Evolutionary conservation across 352 stramenopile species (phyloP).

Genomic region (Phytophthora colocasiae): DNA sequence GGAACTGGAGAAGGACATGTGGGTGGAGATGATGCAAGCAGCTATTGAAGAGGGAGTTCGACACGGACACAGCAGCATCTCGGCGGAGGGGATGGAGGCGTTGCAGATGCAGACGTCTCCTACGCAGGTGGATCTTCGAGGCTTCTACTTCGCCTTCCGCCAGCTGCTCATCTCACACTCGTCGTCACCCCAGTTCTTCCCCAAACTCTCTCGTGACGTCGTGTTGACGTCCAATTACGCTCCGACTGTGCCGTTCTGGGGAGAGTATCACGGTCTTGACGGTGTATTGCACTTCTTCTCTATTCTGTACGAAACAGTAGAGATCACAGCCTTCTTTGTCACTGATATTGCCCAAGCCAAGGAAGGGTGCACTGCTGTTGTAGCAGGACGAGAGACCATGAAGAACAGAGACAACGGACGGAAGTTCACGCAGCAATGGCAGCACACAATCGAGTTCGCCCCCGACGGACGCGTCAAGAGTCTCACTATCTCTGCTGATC

Average conservation of each 20-base stretch:
- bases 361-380: conserved; percentile 82
- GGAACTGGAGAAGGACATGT: conserved; percentile 92
- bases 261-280: conserved; percentile 89
- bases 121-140: conserved; percentile 85
- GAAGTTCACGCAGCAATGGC: conserved; percentile 92
- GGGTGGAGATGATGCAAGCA: conserved; percentile 92
- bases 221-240: conserved; percentile 90
- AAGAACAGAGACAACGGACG: conserved; percentile 89
- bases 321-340: conserved; percentile 91
- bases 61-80: conserved; percentile 30
- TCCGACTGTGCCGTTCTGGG: conserved; percentile 89
- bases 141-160: conserved; percentile 89
- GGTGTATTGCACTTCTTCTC: conserved; percentile 91
- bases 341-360: conserved; percentile 89
- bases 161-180: conserved; percentile 90
- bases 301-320: conserved; percentile 89
- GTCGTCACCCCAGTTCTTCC: conserved; percentile 89
- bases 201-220: conserved; percentile 84
- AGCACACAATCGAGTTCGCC: conserved; percentile 91
- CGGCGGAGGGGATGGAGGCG: conserved; percentile 34
- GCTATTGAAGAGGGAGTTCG: conserved; percentile 74
- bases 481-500: conserved; percentile 85
- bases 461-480: conserved; percentile 88
- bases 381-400: conserved; percentile 88
- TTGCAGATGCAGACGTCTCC: conserved; percentile 57